A percentile compares a stretch with the other conserved stretches of the same genome.
Evolutionary conservation across 2,329 filamentous ascomycete species (phyloP).

Genomic region (Gyromitra esculenta): DNA sequence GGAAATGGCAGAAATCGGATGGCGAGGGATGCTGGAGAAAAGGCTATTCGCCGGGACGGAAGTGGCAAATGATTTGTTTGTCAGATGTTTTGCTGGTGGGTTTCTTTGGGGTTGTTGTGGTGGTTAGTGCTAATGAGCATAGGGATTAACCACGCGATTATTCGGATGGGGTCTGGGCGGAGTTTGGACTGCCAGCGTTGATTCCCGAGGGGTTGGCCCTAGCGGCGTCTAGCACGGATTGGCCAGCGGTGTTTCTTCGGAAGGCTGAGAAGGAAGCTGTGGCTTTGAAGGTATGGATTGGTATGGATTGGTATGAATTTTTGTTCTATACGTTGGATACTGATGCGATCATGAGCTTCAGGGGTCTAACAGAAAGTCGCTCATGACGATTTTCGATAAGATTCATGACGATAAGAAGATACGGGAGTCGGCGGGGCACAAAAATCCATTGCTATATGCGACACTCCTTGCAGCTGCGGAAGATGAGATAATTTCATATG

Average conservation of each 20-base stretch:
- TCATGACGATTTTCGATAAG: constrained; percentile 71
- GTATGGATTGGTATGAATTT: not conserved
- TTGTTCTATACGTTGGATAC: not conserved
- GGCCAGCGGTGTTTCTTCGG: constrained; percentile 67
- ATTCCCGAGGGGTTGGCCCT: constrained; percentile 83
- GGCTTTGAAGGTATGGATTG: not conserved
- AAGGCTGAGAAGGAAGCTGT: constrained; percentile 64
- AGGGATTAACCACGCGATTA: constrained; percentile 80
- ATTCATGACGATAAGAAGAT: constrained; percentile 70
- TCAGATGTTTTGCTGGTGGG: constrained; percentile 72
- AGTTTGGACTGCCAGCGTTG: constrained; percentile 82
- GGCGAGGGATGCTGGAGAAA: constrained; percentile 70
- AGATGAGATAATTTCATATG: constrained; percentile 65
- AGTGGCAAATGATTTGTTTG: constrained; percentile 73
- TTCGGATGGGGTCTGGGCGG: constrained; percentile 84
- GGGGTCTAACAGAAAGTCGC: constrained; percentile 58
- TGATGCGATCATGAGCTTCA: not conserved
- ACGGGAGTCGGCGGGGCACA: constrained; percentile 64
- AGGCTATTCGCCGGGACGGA: constrained; percentile 75
- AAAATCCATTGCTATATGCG: not conserved
- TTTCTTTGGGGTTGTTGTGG: not conserved
- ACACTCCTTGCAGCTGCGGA: not conserved
- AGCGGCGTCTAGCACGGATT: constrained; percentile 73
- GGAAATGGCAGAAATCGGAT: constrained; percentile 74
- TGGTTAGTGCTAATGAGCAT: constrained; percentile 21